Conservation (phyloP, 1,284 basidiomycete species). For the Xerocomus nothofagi region DNA sequence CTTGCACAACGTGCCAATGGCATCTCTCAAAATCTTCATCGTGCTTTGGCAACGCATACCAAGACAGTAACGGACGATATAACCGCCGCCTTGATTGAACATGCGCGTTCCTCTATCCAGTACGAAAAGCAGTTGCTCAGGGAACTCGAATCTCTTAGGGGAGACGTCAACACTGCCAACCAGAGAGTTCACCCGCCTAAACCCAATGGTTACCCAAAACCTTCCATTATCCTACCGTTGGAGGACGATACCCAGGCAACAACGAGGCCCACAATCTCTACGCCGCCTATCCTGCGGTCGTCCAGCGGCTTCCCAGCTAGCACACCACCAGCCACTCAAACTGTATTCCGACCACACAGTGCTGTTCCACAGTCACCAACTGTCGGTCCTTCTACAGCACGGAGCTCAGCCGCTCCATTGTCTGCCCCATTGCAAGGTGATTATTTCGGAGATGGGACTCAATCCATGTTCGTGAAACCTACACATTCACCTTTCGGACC, state of each 20-base stretch:
- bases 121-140: conserved; percentile 86
- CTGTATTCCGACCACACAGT: conserved; percentile 26
- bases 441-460: conserved; percentile 67
- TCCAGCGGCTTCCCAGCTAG: conserved; percentile 20
- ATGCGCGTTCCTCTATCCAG: conserved; percentile 85
- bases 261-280: conserved; percentile 31
- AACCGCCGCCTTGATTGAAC: conserved; percentile 83
- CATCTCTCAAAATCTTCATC: conserved; percentile 89
- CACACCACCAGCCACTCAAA: conserved; percentile 20
- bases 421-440: conserved; percentile 57
- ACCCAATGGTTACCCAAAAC: conserved; percentile 54
- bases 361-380: conserved; percentile 46
- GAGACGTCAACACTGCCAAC: conserved; percentile 69
- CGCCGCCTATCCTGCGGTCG: conserved; percentile 24
- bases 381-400: conserved; percentile 40
- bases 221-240: conserved; percentile 58
- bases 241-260: conserved; percentile 56
- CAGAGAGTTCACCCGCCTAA: conserved; percentile 53
- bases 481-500: conserved; percentile 37
- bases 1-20: conserved; percentile 80
- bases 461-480: conserved; percentile 71
- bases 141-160: conserved; percentile 82
- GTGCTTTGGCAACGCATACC: conserved; percentile 80
- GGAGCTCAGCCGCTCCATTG: conserved; percentile 16
- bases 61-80: conserved; percentile 87